These are phyloP conservation scores for Papilionanthe hybrid DNA, from an alignment of 116 monocot genomes.

Conservation along the genomic window DNA sequence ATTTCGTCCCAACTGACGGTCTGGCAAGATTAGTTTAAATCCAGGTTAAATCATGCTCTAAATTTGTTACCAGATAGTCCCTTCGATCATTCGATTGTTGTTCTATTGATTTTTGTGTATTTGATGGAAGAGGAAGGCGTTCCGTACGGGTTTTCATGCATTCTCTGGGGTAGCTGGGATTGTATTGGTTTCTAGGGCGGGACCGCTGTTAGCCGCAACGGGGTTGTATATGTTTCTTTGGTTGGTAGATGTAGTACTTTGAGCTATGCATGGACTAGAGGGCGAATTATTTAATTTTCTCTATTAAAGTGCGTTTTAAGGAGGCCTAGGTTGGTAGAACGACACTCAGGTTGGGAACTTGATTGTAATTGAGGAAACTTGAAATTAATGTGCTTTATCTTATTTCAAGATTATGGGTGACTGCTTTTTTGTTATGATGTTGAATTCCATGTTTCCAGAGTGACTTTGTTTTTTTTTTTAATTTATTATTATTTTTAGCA, in stretches of 20 bases:
- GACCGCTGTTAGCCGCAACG: background rate
- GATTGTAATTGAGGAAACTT: background rate
- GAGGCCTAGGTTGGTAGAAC: background rate
- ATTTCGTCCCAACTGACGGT: too few species aligned
- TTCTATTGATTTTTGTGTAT: background rate
- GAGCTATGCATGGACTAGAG: background rate
- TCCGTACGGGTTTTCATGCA: background rate
- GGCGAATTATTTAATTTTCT: background rate
- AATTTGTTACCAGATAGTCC: too few species aligned
- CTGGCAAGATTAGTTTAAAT: too few species aligned
- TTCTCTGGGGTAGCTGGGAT: background rate
- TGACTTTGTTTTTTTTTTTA: background rate
- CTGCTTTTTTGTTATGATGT: background rate
- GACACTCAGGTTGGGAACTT: background rate
- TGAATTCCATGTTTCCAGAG: background rate
- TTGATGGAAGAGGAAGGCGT: background rate
- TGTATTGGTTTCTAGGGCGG: background rate
- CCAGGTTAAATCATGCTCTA: too few species aligned
- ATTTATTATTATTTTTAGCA: background rate
- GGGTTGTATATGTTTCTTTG: background rate
- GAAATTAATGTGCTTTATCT: background rate
- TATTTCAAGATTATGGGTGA: background rate
- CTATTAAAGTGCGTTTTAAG: background rate
- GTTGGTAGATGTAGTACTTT: background rate
- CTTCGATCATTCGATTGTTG: background rate